These are phyloP conservation scores for Fomitopsis pulvina DNA, from an alignment of 768 basidiomycete genomes.

Conservation along the genomic window DNA sequence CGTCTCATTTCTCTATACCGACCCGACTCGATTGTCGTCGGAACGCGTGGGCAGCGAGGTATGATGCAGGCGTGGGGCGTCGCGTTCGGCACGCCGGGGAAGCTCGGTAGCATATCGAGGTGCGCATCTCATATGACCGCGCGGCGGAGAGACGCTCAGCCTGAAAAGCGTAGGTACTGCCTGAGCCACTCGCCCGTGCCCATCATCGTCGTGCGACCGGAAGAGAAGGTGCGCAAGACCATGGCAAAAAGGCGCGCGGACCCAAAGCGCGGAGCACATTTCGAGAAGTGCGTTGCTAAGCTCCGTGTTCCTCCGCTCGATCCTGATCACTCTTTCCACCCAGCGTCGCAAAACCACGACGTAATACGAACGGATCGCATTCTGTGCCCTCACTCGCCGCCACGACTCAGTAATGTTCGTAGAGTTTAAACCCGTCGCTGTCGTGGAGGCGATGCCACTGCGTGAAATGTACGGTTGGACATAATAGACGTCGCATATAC, in stretches of 20 bases:
- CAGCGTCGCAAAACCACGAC: slow-evolving; percentile 14
- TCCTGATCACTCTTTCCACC: neutral
- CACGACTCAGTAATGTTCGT: slow-evolving; percentile 13
- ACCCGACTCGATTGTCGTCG: slow-evolving; percentile 90
- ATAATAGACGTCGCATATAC: too few relatives aligned
- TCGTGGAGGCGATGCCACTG: too few relatives aligned
- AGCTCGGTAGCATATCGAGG: slow-evolving; percentile 56
- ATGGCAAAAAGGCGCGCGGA: slow-evolving; percentile 82
- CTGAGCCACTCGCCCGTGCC: slow-evolving; percentile 92
- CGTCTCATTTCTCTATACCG: slow-evolving; percentile 89
- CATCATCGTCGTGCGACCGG: slow-evolving; percentile 91
- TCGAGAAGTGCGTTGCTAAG: slow-evolving; percentile 49
- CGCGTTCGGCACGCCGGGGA: slow-evolving; percentile 40
- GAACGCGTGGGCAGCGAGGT: slow-evolving; percentile 68
- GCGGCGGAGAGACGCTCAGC: neutral
- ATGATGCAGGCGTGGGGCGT: slow-evolving; percentile 48
- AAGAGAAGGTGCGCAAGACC: slow-evolving; percentile 79
- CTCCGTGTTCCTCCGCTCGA: neutral
- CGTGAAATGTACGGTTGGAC: too few relatives aligned
- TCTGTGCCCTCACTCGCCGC: slow-evolving; percentile 20
- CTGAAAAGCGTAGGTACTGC: slow-evolving; percentile 49
- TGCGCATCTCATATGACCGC: slow-evolving; percentile 19
- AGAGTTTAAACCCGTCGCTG: too few relatives aligned
- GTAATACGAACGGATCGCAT: slow-evolving; percentile 9
- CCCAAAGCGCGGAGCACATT: slow-evolving; percentile 82